Percentiles rank a stretch among this genome's conserved stretches.
phyloP scores from a whole-genome alignment of 2,329 filamentous ascomycete species.

The Neonectria faginata region DNA sequence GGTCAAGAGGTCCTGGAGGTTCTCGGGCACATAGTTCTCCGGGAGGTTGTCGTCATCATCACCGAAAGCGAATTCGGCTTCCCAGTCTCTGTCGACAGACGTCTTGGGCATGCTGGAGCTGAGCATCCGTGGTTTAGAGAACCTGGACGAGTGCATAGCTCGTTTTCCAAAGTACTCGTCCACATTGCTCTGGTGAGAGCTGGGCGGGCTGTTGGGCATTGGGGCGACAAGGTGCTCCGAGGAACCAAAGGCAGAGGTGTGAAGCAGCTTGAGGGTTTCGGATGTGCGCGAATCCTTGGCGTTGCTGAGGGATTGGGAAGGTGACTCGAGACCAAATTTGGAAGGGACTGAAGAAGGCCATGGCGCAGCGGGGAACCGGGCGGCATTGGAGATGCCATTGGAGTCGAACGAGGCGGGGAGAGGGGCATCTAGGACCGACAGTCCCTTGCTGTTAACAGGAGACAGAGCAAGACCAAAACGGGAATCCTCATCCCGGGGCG shows the following conservation, averaged over 20 bases:
- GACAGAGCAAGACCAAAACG: slow-evolving; percentile 81
- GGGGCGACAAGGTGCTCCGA: slow-evolving; percentile 71
- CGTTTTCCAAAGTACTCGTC: slow-evolving; percentile 78
- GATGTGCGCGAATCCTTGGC: slow-evolving; percentile 71
- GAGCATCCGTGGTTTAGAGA: slow-evolving; percentile 75
- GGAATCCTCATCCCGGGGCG: slow-evolving; percentile 77
- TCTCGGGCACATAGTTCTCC: slow-evolving; percentile 77
- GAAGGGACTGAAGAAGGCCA: slow-evolving; percentile 94
- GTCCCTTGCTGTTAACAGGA: slow-evolving; percentile 74
- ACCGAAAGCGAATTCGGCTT: slow-evolving; percentile 76
- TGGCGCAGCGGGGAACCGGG: slow-evolving; percentile 80
- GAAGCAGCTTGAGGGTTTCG: slow-evolving; percentile 72
- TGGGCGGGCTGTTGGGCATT: slow-evolving; percentile 60
- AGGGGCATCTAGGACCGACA: slow-evolving; percentile 94
- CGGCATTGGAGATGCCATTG: slow-evolving; percentile 92
- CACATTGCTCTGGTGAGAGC: slow-evolving; percentile 63
- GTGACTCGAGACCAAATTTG: slow-evolving; percentile 89
- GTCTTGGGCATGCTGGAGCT: slow-evolving; percentile 75
- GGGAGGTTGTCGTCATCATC: slow-evolving; percentile 75
- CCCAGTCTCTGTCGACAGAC: slow-evolving; percentile 74
- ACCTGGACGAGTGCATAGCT: slow-evolving; percentile 75
- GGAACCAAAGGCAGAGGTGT: slow-evolving; percentile 75
- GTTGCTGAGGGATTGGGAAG: slow-evolving; percentile 77
- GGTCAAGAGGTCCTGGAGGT: slow-evolving; percentile 73
- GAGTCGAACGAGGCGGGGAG: slow-evolving; percentile 96